phyloP scores from a whole-genome alignment of 2,329 filamentous ascomycete genomes.

The Aspergillus brasiliensis region DNA sequence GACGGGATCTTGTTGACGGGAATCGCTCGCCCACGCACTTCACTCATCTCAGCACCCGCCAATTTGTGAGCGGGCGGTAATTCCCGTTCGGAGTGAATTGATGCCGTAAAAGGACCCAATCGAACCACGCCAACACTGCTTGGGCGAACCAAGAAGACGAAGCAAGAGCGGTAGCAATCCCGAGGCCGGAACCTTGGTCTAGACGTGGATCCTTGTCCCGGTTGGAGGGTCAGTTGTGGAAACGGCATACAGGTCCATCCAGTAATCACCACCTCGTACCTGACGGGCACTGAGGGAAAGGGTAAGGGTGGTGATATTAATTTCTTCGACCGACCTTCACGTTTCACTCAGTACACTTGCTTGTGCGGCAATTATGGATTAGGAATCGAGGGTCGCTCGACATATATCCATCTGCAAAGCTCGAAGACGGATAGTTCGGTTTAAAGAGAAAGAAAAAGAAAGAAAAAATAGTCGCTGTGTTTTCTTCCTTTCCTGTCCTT shows the following conservation, averaged over 20 bases:
- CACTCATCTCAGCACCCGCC: neutral
- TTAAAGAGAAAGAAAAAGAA: neutral
- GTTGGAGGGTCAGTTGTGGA: conserved; percentile 4
- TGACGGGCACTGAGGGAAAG: neutral
- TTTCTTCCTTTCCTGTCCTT: neutral
- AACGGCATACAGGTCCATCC: neutral
- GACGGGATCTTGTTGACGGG: neutral
- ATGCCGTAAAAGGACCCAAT: neutral
- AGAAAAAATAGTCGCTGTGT: neutral
- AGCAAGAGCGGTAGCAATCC: conserved; percentile 4
- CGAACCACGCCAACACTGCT: neutral
- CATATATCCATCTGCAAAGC: neutral
- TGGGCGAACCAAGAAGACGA: neutral
- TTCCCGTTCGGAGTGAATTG: neutral
- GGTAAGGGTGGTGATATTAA: neutral
- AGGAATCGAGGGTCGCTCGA: neutral
- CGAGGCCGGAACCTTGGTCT: conserved; percentile 18
- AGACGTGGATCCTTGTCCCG: conserved; percentile 18
- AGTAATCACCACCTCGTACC: neutral
- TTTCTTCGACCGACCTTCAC: neutral
- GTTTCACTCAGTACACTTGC: neutral
- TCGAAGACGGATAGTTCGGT: neutral
- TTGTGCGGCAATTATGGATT: conserved; percentile 12
- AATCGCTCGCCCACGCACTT: neutral
- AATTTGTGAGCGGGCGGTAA: neutral